Evolutionary conservation across 2,329 filamentous ascomycete species (phyloP).

Genomic region (Bipolaris bicolor): DNA sequence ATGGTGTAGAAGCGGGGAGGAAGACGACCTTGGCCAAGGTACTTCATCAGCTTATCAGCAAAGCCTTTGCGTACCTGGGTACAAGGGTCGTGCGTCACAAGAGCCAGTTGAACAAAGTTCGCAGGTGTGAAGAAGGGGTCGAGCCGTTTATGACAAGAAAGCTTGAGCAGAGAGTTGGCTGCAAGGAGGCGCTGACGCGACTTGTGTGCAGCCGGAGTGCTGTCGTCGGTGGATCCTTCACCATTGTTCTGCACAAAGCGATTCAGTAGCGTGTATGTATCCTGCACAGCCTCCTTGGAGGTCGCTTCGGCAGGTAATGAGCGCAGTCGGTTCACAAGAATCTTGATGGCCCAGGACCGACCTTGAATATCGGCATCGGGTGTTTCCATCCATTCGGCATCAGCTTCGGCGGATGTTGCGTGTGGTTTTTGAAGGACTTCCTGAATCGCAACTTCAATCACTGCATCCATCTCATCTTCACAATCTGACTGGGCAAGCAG

Average conservation of each 20-base stretch:
- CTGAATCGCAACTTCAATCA: constrained; percentile 78
- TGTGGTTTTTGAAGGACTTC: constrained; percentile 75
- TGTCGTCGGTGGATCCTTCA: constrained; percentile 73
- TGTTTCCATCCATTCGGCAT: constrained; percentile 59
- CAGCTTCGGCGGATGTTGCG: constrained; percentile 59
- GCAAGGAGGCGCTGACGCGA: constrained; percentile 82
- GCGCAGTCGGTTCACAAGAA: constrained; percentile 83
- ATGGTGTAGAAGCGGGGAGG: constrained; percentile 83
- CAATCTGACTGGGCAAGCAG: constrained; percentile 75
- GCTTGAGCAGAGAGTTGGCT: constrained; percentile 78
- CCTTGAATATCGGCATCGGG: constrained; percentile 82
- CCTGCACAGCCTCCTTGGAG: constrained; percentile 61
- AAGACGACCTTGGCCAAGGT: constrained; percentile 75
- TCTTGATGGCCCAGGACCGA: constrained; percentile 82
- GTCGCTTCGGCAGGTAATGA: constrained; percentile 57
- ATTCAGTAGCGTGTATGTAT: constrained; percentile 80
- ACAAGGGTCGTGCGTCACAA: constrained; percentile 79
- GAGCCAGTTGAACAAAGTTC: constrained; percentile 81
- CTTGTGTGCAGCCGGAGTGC: constrained; percentile 79
- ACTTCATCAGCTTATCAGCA: constrained; percentile 86
- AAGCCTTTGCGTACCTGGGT: constrained; percentile 78
- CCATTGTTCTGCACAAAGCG: constrained; percentile 76
- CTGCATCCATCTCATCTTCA: constrained; percentile 72
- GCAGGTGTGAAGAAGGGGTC: constrained; percentile 74
- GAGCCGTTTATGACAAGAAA: constrained; percentile 77